phyloP scores from a whole-genome alignment of 2,329 filamentous ascomycete species.

The Ceratocystis smalleyi region DNA sequence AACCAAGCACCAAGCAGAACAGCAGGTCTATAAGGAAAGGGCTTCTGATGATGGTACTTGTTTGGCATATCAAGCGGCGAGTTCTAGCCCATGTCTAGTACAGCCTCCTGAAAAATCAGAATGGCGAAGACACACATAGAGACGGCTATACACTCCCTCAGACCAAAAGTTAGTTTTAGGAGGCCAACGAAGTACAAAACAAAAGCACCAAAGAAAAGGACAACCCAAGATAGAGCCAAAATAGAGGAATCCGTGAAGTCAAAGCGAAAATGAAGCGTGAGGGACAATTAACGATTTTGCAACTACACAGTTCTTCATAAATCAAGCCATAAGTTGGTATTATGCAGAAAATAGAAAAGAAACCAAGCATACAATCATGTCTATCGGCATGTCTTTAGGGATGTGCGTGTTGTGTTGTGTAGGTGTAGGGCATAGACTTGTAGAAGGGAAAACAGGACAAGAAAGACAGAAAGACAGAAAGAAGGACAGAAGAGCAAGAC shows the following conservation, averaged over 20 bases:
- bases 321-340: background rate
- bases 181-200: background rate
- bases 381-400: background rate
- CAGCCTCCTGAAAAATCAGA: too few relatives aligned
- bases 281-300: background rate
- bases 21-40: background rate
- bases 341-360: conserved; percentile 7
- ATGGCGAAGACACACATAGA: background rate
- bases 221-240: background rate
- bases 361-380: conserved; percentile 3
- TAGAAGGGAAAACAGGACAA: background rate
- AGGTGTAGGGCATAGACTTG: conserved; percentile 1
- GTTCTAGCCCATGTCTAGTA: background rate
- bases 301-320: background rate
- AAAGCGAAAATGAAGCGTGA: background rate
- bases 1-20: background rate
- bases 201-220: background rate
- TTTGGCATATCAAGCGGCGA: background rate
- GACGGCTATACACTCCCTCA: background rate
- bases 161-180: background rate
- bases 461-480: background rate
- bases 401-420: conserved; percentile 1
- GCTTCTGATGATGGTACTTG: background rate
- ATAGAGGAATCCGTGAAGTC: background rate
- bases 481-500: background rate